phyloP scores from a whole-genome alignment of 2,329 filamentous ascomycete genomes.

The Cercospora berteroae region DNA sequence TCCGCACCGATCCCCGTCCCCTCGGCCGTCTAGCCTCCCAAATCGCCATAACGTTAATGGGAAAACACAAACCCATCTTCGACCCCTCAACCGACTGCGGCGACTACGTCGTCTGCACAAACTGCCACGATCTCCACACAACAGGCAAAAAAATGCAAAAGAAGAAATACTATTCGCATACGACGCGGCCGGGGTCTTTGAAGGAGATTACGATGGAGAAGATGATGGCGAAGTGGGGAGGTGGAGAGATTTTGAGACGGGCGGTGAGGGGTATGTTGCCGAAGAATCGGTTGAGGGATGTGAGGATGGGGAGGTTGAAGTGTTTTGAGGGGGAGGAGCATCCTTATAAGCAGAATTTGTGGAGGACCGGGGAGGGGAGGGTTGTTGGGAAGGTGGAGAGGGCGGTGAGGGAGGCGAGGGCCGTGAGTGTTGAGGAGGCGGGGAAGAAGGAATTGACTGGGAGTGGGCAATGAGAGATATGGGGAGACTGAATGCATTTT shows the following conservation, averaged over 20 bases:
- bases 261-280: slow-evolving; percentile 97
- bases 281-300: slow-evolving; percentile 89
- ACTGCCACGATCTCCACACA: slow-evolving; percentile 80
- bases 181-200: slow-evolving; percentile 81
- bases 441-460: not conserved
- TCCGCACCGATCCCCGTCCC: slow-evolving; percentile 66
- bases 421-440: not conserved
- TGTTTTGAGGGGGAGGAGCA: slow-evolving; percentile 88
- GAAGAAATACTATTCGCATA: slow-evolving; percentile 95
- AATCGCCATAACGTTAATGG: slow-evolving; percentile 87
- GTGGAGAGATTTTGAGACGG: slow-evolving; percentile 83
- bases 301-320: slow-evolving; percentile 83
- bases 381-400: slow-evolving; percentile 41
- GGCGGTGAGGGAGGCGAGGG: slow-evolving; percentile 31
- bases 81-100: slow-evolving; percentile 97
- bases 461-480: not conserved
- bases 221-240: slow-evolving; percentile 91
- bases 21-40: slow-evolving; percentile 84
- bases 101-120: slow-evolving; percentile 86
- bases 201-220: slow-evolving; percentile 90
- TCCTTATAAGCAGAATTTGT: slow-evolving; percentile 85
- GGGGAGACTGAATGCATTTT: not conserved
- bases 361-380: slow-evolving; percentile 58
- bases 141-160: slow-evolving; percentile 91
- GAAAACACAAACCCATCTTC: slow-evolving; percentile 98